phyloP scores from a whole-genome alignment of 2,329 filamentous ascomycete genomes.

The Nigrospora sphaerica region DNA sequence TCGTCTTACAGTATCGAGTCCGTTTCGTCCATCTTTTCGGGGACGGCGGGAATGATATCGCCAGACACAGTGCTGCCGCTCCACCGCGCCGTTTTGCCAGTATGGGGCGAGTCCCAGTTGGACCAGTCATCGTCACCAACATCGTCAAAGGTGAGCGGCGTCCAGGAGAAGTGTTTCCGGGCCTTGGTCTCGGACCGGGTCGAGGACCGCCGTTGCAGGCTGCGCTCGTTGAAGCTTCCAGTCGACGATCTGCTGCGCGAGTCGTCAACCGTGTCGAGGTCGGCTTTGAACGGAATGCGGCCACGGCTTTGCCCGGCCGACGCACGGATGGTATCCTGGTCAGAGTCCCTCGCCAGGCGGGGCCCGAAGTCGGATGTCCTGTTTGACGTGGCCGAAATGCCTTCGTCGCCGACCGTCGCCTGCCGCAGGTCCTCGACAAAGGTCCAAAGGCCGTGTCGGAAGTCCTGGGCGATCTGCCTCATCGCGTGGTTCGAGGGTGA shows the following conservation, averaged over 20 bases:
- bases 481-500: slow-evolving; percentile 33
- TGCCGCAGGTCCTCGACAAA: slow-evolving; percentile 95
- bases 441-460: slow-evolving; percentile 83
- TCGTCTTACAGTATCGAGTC: slow-evolving; percentile 40
- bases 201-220: slow-evolving; percentile 19
- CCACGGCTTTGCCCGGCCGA: slow-evolving; percentile 28
- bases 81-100: slow-evolving; percentile 51
- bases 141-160: slow-evolving; percentile 47
- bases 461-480: slow-evolving; percentile 82
- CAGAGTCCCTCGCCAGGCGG: slow-evolving; percentile 17
- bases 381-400: slow-evolving; percentile 50
- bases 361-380: slow-evolving; percentile 24
- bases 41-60: slow-evolving; percentile 35
- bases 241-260: slow-evolving; percentile 25
- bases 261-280: slow-evolving; percentile 23
- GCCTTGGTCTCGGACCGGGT: slow-evolving; percentile 30
- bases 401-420: slow-evolving; percentile 92
- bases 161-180: slow-evolving; percentile 53
- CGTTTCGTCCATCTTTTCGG: slow-evolving; percentile 40
- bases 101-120: slow-evolving; percentile 51
- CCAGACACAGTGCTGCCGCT: slow-evolving; percentile 52
- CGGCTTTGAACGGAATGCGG: slow-evolving; percentile 34
- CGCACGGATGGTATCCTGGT: slow-evolving; percentile 42
- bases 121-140: slow-evolving; percentile 58
- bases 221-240: slow-evolving; percentile 16